Evolutionary conservation across 2,329 filamentous ascomycete genomes (phyloP).

Genomic region (Pestalotiopsis sp.): DNA sequence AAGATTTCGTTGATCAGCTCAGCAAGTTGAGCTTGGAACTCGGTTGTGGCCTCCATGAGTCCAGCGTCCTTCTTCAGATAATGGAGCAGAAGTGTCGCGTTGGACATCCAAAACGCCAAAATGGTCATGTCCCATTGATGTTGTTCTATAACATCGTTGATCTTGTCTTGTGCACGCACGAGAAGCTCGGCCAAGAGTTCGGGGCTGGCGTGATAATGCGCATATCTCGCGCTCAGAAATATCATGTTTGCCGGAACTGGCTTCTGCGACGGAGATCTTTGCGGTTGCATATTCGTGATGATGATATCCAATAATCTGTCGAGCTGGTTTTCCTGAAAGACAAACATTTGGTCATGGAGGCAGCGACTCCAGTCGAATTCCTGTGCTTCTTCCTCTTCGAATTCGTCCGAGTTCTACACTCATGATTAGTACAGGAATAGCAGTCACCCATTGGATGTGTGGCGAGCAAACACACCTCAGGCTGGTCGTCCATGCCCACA

Average conservation of each 20-base stretch:
- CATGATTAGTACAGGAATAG: conserved; percentile 26
- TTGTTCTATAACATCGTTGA: conserved; percentile 93
- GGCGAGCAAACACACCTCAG: conserved; percentile 65
- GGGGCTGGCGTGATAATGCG: conserved; percentile 90
- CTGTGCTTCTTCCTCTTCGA: conserved; percentile 79
- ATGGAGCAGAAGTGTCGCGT: conserved; percentile 91
- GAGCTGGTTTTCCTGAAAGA: conserved; percentile 94
- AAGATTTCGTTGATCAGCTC: conserved; percentile 98
- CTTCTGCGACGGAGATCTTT: conserved; percentile 94
- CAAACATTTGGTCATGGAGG: conserved; percentile 98
- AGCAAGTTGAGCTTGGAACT: conserved; percentile 90
- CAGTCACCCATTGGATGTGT: conserved; percentile 15
- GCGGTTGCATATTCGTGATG: conserved; percentile 97
- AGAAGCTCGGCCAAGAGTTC: conserved; percentile 83
- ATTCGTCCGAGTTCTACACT: conserved; percentile 69
- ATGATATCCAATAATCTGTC: conserved; percentile 91
- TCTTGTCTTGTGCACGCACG: conserved; percentile 88
- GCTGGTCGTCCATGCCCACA: conserved; percentile 91
- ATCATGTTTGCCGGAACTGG: conserved; percentile 97
- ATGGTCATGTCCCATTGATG: conserved; percentile 99
- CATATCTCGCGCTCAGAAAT: conserved; percentile 93
- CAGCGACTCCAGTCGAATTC: conserved; percentile 97
- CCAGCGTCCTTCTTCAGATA: conserved; percentile 95
- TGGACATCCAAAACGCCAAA: conserved; percentile 97
- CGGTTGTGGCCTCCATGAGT: conserved; percentile 76